These are phyloP conservation scores for Hirschioporus abietinus DNA, from an alignment of 768 basidiomycete genomes.

Conservation along the genomic window DNA sequence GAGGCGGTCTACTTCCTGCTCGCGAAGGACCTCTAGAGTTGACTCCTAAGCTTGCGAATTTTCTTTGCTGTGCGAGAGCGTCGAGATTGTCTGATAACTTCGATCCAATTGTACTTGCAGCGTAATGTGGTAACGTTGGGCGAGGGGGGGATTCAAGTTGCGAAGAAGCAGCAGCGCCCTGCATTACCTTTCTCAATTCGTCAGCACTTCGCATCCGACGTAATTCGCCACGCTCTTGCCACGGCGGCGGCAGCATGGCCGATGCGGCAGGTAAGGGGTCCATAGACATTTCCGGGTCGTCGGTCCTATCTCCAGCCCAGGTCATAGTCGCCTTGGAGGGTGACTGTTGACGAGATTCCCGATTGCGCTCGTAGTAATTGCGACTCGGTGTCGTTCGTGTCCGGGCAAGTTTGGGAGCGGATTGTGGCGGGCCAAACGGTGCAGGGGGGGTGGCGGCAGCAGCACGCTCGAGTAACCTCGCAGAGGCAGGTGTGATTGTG, in stretches of 20 bases:
- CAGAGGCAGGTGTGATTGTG: constrained; percentile 64
- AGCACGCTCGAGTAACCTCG: constrained; percentile 47
- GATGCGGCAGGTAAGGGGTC: constrained; percentile 2
- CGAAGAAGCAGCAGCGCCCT: constrained; percentile 25
- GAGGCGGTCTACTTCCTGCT: constrained; percentile 31
- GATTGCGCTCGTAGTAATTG: constrained; percentile 36
- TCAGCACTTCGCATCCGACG: constrained; percentile 87
- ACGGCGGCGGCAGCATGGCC: constrained; percentile 12
- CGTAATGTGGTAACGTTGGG: constrained; percentile 42
- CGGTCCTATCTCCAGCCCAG: background rate
- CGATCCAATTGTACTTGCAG: constrained; percentile 63
- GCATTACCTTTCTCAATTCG: constrained; percentile 48
- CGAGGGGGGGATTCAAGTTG: constrained; percentile 30
- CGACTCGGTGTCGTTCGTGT: constrained; percentile 76
- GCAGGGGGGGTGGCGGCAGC: constrained; percentile 46
- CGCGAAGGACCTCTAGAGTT: constrained; percentile 31
- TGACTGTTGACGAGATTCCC: background rate
- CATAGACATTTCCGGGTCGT: background rate
- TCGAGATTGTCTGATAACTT: constrained; percentile 39
- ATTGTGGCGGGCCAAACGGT: constrained; percentile 18
- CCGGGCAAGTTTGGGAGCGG: constrained; percentile 47
- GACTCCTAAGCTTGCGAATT: constrained; percentile 66
- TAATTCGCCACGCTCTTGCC: constrained; percentile 49
- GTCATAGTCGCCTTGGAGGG: constrained; percentile 1
- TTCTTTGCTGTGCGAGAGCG: constrained; percentile 34